A percentile compares a stretch with the other conserved stretches of the same genome.
Evolutionary conservation across 805 yeast species (phyloP).

Genomic region (Candida easanensis): DNA sequence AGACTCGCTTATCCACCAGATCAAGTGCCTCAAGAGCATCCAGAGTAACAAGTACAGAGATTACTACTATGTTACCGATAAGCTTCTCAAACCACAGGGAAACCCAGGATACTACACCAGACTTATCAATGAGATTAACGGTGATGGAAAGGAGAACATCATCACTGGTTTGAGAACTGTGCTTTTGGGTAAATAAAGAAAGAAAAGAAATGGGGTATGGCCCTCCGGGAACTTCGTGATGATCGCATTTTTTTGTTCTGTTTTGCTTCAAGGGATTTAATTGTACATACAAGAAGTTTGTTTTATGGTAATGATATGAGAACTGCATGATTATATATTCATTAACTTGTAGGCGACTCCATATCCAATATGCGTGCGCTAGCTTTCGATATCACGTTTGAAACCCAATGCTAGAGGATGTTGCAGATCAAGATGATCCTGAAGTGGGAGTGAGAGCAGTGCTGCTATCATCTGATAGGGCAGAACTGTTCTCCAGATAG

Average conservation of each 20-base stretch:
- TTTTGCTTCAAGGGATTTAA: no score
- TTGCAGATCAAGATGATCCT: no score
- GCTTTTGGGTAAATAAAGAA: constrained; percentile 68
- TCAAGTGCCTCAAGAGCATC: constrained; percentile 53
- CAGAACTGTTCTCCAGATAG: neutral
- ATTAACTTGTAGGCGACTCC: no score
- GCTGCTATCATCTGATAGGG: no score
- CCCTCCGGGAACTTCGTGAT: no score
- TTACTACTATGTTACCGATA: constrained; percentile 62
- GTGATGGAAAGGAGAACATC: constrained; percentile 65
- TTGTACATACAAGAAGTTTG: neutral
- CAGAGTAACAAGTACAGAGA: constrained; percentile 59
- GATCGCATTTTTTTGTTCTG: no score
- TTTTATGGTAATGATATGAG: neutral
- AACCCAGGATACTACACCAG: constrained; percentile 77
- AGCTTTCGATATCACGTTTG: no score
- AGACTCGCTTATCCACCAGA: constrained; percentile 49
- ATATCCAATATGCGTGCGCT: no score
- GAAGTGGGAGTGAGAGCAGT: no score
- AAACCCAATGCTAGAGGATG: no score
- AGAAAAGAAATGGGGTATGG: no score
- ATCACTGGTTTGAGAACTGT: constrained; percentile 70
- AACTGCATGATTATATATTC: no score
- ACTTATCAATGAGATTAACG: constrained; percentile 65
- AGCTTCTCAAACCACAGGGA: constrained; percentile 76